Base-by-base conservation (phyloP, 1,284 basidiomycete species). In the Singerocomus rubriflavus region DNA sequence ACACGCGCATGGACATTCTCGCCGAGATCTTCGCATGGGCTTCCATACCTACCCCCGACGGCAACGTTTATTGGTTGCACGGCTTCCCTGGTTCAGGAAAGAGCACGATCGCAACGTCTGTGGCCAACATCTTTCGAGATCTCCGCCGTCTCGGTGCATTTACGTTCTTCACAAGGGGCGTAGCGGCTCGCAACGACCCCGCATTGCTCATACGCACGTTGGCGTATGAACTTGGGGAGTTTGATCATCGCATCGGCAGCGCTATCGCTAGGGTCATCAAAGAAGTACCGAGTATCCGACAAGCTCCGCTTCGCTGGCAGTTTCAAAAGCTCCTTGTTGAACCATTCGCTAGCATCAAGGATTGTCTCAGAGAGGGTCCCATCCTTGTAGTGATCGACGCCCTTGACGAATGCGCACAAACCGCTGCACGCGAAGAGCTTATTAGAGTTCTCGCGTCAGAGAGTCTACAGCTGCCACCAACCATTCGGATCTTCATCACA, bases 301-400 rank as follows among this genome's bases (percentile, higher is more conserved):
- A 69, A 44, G 65, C 65, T 7, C 56, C 64, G 1, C 53, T 68
- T 34, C 67, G 55, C 27, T 57, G 48, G 29, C 68, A 70, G 37
- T 69, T 69, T 47, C 58, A 66, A 37, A 68, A 68, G 36, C 53
- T 69, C 3, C 53, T 71, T 12, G 44, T 69, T 14, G 56, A 68
- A n/a, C 57, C 66, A 0, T 51, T 68, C 9, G 32, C 51, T 25
- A 43, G 37, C 9, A 25, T 58, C 5, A 11, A 43, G 3, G 54
- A 67, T 38, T 49, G 42, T 35, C 53, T 56, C 30, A 47, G 50
- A 11, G 62, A 68, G 33, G 66, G 65, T 0, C 67, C 67, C 6
- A 54, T 71, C 17, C 45, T 69, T 25, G 35, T 71, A 7, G 45
- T 71, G 16, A 65, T 69, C 41, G 69, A 69, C 29, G 69, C 69